These are phyloP conservation scores for Apiotrichum gamsii DNA, from an alignment of 1,284 basidiomycete species.

Conservation along the genomic window DNA sequence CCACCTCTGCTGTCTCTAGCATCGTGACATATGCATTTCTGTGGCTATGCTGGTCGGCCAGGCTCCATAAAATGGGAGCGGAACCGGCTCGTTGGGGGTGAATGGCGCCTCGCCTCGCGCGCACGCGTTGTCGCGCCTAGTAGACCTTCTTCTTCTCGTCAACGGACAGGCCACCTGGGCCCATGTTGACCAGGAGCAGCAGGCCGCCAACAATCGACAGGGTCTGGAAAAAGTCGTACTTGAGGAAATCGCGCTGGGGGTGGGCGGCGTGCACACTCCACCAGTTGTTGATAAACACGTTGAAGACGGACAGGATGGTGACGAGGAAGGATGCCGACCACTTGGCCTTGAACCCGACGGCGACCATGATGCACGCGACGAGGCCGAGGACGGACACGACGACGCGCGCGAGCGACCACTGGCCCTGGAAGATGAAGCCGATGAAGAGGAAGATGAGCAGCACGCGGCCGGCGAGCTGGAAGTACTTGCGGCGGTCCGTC, in stretches of 20 bases:
- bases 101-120: too few species aligned
- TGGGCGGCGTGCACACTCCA: constrained; percentile 91
- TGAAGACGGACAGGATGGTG: constrained; percentile 84
- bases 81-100: too few species aligned
- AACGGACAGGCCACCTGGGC: constrained; percentile 92
- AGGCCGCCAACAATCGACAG: constrained; percentile 87
- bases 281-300: constrained; percentile 98
- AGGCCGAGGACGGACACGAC: constrained; percentile 81
- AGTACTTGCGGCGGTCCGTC: constrained; percentile 97
- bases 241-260: constrained; percentile 95
- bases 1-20: too few species aligned
- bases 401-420: constrained; percentile 78
- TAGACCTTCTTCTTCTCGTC: constrained; percentile 93
- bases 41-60: background rate
- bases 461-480: constrained; percentile 93
- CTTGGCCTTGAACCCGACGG: constrained; percentile 98
- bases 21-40: background rate
- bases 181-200: constrained; percentile 95
- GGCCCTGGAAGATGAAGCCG: constrained; percentile 91
- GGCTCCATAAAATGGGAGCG: too few species aligned
- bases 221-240: constrained; percentile 52
- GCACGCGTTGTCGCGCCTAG: background rate
- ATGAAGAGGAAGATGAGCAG: constrained; percentile 99
- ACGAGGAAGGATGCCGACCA: constrained; percentile 98
- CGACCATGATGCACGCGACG: constrained; percentile 93